Base-by-base conservation (phyloP, 2,329 filamentous ascomycete species). In the Tolypocladium tundrense region DNA sequence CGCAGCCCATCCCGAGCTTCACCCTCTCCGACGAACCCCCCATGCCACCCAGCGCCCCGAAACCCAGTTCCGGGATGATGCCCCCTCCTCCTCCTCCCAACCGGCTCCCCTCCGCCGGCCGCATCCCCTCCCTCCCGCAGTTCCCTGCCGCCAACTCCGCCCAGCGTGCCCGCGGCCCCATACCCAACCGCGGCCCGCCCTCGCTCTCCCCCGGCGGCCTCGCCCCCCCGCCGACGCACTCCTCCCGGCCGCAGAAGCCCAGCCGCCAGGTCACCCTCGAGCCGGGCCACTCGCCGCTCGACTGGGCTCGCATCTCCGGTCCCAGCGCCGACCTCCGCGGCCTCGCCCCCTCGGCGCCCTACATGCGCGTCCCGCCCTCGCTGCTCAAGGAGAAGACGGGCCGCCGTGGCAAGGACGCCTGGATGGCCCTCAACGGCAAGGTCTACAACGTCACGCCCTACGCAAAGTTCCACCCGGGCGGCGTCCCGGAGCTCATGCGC, bases 361-460 rank as follows among this genome's bases (percentile, higher is more conserved):
- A 84, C 78, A 75, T 90, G 48, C 85, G 88, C 52, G 91, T 99
- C 41, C 90, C 92, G 7, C 92, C 93, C 1, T 86, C 86, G 6
- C 84, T 90, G 80, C 79, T 99, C 14, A 88, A 87, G 69, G 73
- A 77, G 43, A 86, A 91, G 73, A 95, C 89, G 43, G 93, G 93
- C 0, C 84, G 93, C 37, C 89, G 88, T 68, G 91, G 91, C 10
- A 86, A 83, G 61, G 90, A 96, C 66, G 91, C 92, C 0, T 99
- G 94, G 94, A 95, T 88, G 60, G 89, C 85, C 1, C 87, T 96
- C 60, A 88, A 90, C 60, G 92, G 93, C 1, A 88, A 89, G 67
- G 93, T 97, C 35, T 99, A 97, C 75, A 97, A 97, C 68, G 87
- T 99, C 59, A 88, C 87, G 0, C 91, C 93, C 0, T 99, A 97